Evolutionary conservation across 495 filamentous ascomycete species (phyloP).

Genomic region (Glonium stellatum): DNA sequence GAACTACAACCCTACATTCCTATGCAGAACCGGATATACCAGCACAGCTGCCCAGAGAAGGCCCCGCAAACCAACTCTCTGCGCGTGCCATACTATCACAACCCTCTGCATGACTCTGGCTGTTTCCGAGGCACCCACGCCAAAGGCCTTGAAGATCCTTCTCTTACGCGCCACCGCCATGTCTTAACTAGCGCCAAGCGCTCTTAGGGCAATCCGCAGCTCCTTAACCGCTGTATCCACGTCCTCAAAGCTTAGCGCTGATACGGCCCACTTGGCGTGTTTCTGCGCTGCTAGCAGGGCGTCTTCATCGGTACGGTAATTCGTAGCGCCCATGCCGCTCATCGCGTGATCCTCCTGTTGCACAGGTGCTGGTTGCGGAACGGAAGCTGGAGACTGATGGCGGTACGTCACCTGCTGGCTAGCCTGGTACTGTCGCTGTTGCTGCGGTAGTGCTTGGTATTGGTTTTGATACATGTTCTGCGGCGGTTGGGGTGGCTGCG

Average conservation of each 20-base stretch:
- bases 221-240: conserved; percentile 85
- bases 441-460: conserved; percentile 1
- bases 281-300: conserved; percentile 78
- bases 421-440: conserved; percentile 2
- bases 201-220: conserved; percentile 62
- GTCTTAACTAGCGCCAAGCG: conserved; percentile 48
- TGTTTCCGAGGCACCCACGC: too few relatives aligned
- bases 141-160: too few relatives aligned
- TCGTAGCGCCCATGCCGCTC: conserved; percentile 16
- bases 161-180: conserved; percentile 6
- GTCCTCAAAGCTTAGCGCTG: conserved; percentile 94
- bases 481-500: conserved; percentile 16
- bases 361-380: conserved; percentile 25
- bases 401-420: conserved; percentile 12
- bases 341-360: conserved; percentile 8
- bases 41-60: too few relatives aligned
- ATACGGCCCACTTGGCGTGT: conserved; percentile 95
- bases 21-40: too few relatives aligned
- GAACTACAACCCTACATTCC: too few relatives aligned
- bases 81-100: too few relatives aligned
- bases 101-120: too few relatives aligned
- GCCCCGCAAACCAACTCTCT: too few relatives aligned
- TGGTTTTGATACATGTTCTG: conserved; percentile 11
- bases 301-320: conserved; percentile 56
- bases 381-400: conserved; percentile 22